Conservation (phyloP, 2,329 filamentous ascomycete genomes). For the Hypomyces rosellus region DNA sequence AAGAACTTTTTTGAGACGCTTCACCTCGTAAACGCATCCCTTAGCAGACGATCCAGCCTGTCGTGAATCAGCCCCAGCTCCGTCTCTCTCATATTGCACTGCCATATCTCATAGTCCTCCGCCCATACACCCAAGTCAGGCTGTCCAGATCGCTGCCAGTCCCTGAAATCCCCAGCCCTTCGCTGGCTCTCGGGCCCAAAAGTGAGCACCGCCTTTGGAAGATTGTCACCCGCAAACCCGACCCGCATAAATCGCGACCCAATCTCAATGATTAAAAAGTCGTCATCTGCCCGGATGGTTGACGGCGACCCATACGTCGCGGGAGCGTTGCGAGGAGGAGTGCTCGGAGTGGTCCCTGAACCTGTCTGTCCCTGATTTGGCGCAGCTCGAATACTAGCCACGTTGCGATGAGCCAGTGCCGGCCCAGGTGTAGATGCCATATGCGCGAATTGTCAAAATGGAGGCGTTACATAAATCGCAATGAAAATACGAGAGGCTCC, state of each 20-base stretch:
- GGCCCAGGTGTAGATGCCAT: conserved; percentile 41
- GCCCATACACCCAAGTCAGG: conserved; percentile 52
- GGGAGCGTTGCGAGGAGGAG: conserved; percentile 50
- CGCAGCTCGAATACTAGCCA: conserved; percentile 50
- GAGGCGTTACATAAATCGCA: no score
- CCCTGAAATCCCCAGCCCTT: conserved; percentile 73
- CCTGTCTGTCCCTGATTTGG: conserved; percentile 27
- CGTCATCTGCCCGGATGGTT: conserved; percentile 69
- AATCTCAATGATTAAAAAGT: conserved; percentile 75
- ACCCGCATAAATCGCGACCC: conserved; percentile 72
- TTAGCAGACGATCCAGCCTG: conserved; percentile 74
- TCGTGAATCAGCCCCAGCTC: conserved; percentile 80
- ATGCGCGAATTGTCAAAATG: neutral
- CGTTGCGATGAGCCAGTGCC: conserved; percentile 49
- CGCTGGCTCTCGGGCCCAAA: conserved; percentile 72
- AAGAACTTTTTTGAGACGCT: no score
- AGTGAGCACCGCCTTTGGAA: conserved; percentile 62
- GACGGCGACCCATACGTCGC: conserved; percentile 54
- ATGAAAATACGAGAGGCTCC: no score
- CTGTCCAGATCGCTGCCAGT: conserved; percentile 52
- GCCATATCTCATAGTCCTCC: conserved; percentile 68
- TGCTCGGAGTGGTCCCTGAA: conserved; percentile 48
- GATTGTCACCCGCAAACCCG: conserved; percentile 79
- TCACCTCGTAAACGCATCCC: conserved; percentile 76
- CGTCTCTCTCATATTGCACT: conserved; percentile 61